Conservation (phyloP, 306 rosid species). For the Quercus robur region DNA sequence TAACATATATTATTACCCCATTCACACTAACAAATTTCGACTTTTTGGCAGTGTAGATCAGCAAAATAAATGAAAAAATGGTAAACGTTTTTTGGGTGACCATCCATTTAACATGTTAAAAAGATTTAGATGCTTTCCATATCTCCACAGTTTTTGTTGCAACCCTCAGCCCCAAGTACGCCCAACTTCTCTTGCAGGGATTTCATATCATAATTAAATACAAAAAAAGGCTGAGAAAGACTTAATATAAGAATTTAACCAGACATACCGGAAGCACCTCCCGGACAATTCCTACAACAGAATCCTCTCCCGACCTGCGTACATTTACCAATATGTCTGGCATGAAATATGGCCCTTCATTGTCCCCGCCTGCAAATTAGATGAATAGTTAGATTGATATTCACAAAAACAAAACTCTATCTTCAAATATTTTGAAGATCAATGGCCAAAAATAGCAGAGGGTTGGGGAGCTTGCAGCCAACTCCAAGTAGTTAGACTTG, state of each 20-base stretch:
- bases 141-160: neutral
- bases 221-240: neutral
- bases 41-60: neutral
- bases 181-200: neutral
- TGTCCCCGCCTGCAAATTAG: constrained; percentile 68
- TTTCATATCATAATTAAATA: neutral
- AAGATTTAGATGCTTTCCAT: neutral
- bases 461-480: neutral
- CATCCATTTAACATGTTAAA: neutral
- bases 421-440: neutral
- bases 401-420: neutral
- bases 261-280: constrained; percentile 88
- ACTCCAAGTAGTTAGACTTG: neutral
- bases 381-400: constrained; percentile 7
- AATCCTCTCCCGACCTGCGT: constrained; percentile 73
- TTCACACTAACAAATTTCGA: neutral
- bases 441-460: neutral
- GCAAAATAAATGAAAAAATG: neutral
- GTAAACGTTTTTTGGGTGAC: neutral
- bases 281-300: constrained; percentile 60
- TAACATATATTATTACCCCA: neutral
- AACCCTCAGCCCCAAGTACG: neutral
- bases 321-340: constrained; percentile 89
- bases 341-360: constrained; percentile 84
- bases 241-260: neutral